These are phyloP conservation scores for Russula earlei DNA, from an alignment of 768 basidiomycete species.

Conservation along the genomic window DNA sequence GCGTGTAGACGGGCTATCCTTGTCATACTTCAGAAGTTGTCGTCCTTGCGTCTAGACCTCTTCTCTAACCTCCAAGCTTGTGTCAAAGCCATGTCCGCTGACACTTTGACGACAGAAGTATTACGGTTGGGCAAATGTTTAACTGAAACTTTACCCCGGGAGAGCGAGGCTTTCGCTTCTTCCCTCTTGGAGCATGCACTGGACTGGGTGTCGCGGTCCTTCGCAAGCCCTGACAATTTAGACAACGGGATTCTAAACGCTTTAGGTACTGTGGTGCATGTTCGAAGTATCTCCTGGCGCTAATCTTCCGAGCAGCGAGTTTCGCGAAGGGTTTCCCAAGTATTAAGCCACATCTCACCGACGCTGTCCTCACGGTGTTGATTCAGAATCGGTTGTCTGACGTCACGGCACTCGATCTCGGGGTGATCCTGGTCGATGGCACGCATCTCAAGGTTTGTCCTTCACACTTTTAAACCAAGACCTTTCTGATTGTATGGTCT, in stretches of 20 bases:
- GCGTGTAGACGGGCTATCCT: slow-evolving; percentile 6
- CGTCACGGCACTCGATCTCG: slow-evolving; percentile 24
- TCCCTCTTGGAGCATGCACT: slow-evolving; percentile 3
- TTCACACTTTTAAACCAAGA: neutral
- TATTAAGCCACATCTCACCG: slow-evolving; percentile 43
- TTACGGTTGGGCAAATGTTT: neutral
- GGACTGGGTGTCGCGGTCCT: slow-evolving; percentile 2
- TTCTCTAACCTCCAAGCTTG: slow-evolving; percentile 1
- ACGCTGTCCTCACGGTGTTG: slow-evolving; percentile 57
- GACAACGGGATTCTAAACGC: neutral
- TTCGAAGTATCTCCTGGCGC: neutral
- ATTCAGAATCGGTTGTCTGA: slow-evolving; percentile 52
- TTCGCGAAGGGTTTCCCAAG: slow-evolving; percentile 26
- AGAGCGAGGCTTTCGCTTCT: neutral
- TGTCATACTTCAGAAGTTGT: neutral
- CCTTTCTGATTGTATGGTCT: slow-evolving; percentile 1
- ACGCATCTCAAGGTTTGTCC: slow-evolving; percentile 49
- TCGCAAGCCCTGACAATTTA: slow-evolving; percentile 2
- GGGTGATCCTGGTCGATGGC: slow-evolving; percentile 21
- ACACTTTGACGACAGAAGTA: neutral
- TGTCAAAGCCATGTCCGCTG: slow-evolving; percentile 3
- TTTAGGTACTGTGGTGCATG: slow-evolving; percentile 1
- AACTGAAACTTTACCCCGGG: neutral
- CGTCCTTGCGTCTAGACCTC: slow-evolving; percentile 5
- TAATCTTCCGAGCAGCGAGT: slow-evolving; percentile 7